phyloP scores from a whole-genome alignment of 164 flowering plant genomes.

The Umbilicus rupestris region DNA sequence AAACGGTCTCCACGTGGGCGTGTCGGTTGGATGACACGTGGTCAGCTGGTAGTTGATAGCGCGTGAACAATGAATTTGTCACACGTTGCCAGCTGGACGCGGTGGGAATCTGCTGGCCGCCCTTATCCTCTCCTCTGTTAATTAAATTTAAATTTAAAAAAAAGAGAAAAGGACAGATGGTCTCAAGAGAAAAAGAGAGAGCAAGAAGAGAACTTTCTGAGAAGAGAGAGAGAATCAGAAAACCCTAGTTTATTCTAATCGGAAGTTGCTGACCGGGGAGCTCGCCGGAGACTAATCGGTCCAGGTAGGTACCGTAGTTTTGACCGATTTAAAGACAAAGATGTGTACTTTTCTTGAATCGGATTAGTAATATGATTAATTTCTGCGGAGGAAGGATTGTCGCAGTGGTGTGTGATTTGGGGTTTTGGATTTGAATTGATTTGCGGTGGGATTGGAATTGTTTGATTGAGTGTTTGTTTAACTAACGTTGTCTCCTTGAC shows the following conservation, averaged over 20 bases:
- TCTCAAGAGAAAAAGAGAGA: background rate
- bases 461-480: background rate
- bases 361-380: background rate
- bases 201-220: background rate
- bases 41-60: background rate
- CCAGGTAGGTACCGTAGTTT: background rate
- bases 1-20: background rate
- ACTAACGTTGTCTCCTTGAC: background rate
- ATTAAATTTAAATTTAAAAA: background rate
- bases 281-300: background rate
- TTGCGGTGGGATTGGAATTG: background rate
- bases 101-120: constrained; percentile 24
- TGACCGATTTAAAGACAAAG: background rate
- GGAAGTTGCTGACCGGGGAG: background rate
- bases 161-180: background rate
- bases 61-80: constrained; percentile 5
- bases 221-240: background rate
- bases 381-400: background rate
- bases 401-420: background rate
- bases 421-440: background rate
- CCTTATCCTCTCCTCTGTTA: constrained; percentile 36
- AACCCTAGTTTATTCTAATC: constrained; percentile 8
- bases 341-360: background rate
- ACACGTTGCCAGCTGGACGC: constrained; percentile 6
- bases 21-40: background rate